Evolutionary conservation across 805 yeast genomes (phyloP), one percentile per base, ranked within the genome.

Genomic region (Danielia oregonensis): DNA sequence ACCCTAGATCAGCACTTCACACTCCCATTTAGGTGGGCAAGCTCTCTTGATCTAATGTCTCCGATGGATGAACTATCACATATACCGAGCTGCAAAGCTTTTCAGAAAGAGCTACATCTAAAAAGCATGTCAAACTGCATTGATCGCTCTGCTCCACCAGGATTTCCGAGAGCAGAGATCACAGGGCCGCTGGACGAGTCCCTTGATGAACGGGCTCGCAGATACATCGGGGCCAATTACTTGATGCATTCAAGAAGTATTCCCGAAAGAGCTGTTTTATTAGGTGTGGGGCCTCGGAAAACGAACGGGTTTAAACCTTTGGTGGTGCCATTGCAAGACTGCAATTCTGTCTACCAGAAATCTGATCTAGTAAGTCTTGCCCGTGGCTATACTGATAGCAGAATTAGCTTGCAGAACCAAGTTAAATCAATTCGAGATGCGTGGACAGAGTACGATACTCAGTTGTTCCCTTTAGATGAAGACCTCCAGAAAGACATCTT

Each of bases 1-100:
- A 17, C 33, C 4, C 27, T 53, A 8, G 52, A 51, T 29, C 46
- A 58, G 3, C 24, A 37, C 4, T 47, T 54, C 29, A 34, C 46
- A 18, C 22, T 61, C 4, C 63, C 64, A 1, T 63, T 63, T 35
- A 37, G 51, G 27, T 63, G 69, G 68, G 34, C 30, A 10, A 52
- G 50, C 22, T 58, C 61, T 59, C 32, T 47, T 10, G 30, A 15
- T 8, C 18, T 31, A 3, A 13, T 7, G 26, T 3, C 8, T n/a
- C n/a, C 12, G 11, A 12, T 17, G n/a, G 22, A 23, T 11, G 15
- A 22, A 14, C 12, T 30, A n/a, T 16, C 19, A 11, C 30, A 37
- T 30, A n/a, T n/a, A n/a, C n/a, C n/a, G n/a, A n/a, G n/a, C n/a
- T n/a, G n/a, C n/a, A n/a, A n/a, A n/a, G n/a, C n/a, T n/a, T n/a